Conservation (phyloP, 2,329 filamentous ascomycete species). For the Colletotrichum lupini region DNA sequence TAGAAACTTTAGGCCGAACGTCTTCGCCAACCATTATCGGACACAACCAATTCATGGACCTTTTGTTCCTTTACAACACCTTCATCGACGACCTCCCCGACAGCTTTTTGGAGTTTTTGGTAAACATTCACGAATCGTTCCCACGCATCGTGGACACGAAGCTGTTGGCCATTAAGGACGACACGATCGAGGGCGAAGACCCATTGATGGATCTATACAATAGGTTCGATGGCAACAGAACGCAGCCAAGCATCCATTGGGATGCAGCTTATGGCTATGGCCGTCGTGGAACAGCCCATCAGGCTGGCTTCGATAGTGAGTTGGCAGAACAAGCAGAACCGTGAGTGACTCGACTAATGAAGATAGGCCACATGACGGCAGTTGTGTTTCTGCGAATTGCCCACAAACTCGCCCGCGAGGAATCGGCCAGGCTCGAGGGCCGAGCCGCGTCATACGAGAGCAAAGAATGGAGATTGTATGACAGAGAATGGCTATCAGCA, state of each 20-base stretch:
- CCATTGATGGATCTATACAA: constrained; percentile 12
- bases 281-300: not conserved
- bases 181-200: constrained; percentile 32
- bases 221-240: not conserved
- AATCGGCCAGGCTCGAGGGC: not conserved
- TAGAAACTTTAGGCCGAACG: constrained; percentile 40
- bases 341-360: not conserved
- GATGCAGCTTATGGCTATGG: constrained; percentile 13
- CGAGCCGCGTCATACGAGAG: not conserved
- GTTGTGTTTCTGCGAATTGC: constrained; percentile 10
- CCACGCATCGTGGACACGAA: constrained; percentile 69
- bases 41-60: constrained; percentile 73
- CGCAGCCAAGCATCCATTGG: constrained; percentile 9
- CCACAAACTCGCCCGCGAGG: constrained; percentile 1
- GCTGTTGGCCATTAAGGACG: constrained; percentile 60
- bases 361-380: constrained; percentile 26
- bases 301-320: constrained; percentile 26
- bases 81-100: constrained; percentile 65
- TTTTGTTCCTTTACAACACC: constrained; percentile 71
- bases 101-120: too few relatives aligned
- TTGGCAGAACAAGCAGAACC: not conserved
- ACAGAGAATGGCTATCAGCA: constrained; percentile 5
- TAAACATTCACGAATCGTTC: constrained; percentile 57
- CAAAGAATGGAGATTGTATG: not conserved
- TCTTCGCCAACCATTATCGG: constrained; percentile 62